Evolutionary conservation across 148 eudicot species (phyloP).

Genomic region (Diospyros lotus): DNA sequence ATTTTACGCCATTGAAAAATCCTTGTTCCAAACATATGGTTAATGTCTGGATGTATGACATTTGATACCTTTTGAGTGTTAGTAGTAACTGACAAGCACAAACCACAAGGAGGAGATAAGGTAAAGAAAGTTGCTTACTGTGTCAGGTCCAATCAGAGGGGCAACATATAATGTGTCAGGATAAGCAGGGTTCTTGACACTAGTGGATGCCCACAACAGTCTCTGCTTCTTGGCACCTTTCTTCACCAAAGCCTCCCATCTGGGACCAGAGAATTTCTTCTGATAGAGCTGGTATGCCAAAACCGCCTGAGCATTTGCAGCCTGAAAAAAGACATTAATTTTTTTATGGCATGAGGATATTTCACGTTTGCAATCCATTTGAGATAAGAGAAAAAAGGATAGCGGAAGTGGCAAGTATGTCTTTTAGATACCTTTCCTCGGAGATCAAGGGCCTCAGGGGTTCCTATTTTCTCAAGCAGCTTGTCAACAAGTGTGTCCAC

Average conservation of each 20-base stretch:
- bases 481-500: conserved; percentile 91
- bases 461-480: conserved; percentile 89
- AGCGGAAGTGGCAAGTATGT: not conserved
- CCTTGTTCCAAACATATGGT: no score
- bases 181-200: conserved; percentile 96
- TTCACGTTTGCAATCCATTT: not conserved
- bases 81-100: not conserved
- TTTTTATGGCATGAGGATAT: no score
- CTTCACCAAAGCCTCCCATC: conserved; percentile 95
- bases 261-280: conserved; percentile 92
- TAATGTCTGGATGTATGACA: not conserved
- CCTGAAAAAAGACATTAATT: conserved; percentile 32
- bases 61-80: not conserved
- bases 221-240: conserved; percentile 99
- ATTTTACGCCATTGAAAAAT: no score
- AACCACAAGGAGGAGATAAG: not conserved
- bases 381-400: not conserved
- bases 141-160: conserved; percentile 92
- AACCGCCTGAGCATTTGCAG: conserved; percentile 95
- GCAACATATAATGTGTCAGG: conserved; percentile 87
- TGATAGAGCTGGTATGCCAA: conserved; percentile 85
- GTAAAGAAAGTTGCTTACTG: conserved; percentile 43
- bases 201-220: conserved; percentile 93
- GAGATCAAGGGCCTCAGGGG: conserved; percentile 88
- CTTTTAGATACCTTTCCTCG: conserved; percentile 74